Base-by-base conservation (phyloP, 176 grass and related monocot genomes). In the Cenchrus americanus region DNA sequence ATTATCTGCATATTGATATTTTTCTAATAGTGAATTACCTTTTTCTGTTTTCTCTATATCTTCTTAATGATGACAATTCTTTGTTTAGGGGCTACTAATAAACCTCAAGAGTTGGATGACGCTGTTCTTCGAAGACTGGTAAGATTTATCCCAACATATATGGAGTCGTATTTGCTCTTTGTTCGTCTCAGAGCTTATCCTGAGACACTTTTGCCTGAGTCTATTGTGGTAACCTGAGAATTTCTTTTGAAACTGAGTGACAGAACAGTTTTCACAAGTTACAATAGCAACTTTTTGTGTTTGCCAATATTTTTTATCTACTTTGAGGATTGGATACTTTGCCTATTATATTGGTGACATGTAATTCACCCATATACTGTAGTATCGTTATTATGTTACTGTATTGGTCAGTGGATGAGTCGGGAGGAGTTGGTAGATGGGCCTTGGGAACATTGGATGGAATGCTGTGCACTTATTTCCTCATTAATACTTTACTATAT, bases 41-140 rank as follows among this genome's bases (percentile, higher is more conserved):
- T 69, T 12, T 74, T 43, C 59, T 81, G 71, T 41, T 53, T 53
- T 82, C 17, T 71, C 17, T 63, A 52, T 87, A 43, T 82, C 48
- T 82, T 30, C 79, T 88, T 87, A 37, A 37, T 37, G 72, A 81
- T 86, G 49, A 43, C 26, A 83, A 68, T 75, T 79, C 7, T 73
- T 84, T 64, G 7, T 84, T 55, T 65, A 99, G 96, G 96, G 67
- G 96, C 96, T 88, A 99, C 96, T 15, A 99, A 99, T 92, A 96
- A 99, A 81, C 96, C 96, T 71, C 96, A 99, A 83, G 96, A 99
- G 48, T 79, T 99, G 87, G 96, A 99, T 89, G 96, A 96, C 69
- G 96, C 96, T 85, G 96, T 99, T 90, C 87, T 99, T 47, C 86
- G 96, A 77, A 95, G 93, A 89, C 43, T 99, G 93, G 96, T 99